phyloP scores from a whole-genome alignment of 139 green algal species.

The Micractinium sp. region DNA sequence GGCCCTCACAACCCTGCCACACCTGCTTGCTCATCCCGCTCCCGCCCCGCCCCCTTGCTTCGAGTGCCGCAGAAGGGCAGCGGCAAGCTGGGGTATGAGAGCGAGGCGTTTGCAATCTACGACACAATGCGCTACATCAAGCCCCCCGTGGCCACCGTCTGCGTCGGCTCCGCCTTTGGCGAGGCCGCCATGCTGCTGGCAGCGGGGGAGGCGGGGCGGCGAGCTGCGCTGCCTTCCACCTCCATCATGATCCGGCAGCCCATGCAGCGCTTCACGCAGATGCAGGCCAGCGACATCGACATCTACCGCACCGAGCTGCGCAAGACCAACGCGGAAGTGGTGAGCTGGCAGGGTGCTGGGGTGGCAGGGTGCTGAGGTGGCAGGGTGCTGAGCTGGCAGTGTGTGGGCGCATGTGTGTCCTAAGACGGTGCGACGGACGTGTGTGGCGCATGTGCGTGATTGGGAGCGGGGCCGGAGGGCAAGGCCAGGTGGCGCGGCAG shows the following conservation, averaged over 20 bases:
- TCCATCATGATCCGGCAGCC: conserved; percentile 99
- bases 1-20: neutral
- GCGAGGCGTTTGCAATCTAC: conserved; percentile 98
- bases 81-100: conserved; percentile 96
- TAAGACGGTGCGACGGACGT: no score
- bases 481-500: no score
- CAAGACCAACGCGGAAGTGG: conserved; percentile 89
- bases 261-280: conserved; percentile 85
- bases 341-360: conserved; percentile 46
- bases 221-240: conserved; percentile 90
- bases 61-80: conserved; percentile 77
- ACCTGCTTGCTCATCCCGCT: neutral
- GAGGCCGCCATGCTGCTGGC: conserved; percentile 96
- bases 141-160: conserved; percentile 87
- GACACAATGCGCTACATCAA: conserved; percentile 97
- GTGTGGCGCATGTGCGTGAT: no score
- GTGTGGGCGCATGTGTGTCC: no score
- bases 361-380: no score
- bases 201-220: conserved; percentile 82
- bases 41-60: neutral
- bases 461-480: neutral
- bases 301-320: conserved; percentile 95
- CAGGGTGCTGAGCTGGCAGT: no score
- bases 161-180: conserved; percentile 94
- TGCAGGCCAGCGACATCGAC: conserved; percentile 96